Base-by-base conservation (phyloP, 108 stramenopile species). In the Cyclotella distinguenda region DNA sequence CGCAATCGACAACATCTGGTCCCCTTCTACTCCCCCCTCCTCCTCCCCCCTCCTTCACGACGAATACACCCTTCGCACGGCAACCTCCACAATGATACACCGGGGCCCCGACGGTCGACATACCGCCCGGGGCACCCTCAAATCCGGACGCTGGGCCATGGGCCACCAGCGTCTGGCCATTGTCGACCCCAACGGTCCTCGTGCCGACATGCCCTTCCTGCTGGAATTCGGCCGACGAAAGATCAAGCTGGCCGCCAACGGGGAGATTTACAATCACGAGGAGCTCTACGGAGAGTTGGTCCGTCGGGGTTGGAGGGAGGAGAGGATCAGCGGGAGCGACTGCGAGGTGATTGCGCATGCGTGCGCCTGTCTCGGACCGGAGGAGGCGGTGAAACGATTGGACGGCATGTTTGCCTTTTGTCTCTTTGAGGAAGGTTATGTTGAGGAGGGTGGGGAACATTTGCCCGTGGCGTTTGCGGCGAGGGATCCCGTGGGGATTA, bases 331-430 rank as follows among this genome's bases (percentile, higher is more conserved):
- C 12, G 72, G 74, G 8, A 78, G 74, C 4, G 88, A 89, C 51
- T 89, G 84, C 48, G 88, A 89, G 60, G 82, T 85, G 31, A 89
- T 89, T 57, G 82, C 74, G 12, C 88, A 89, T 69, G 81, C 82
- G 12, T 86, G 58, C 51, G 82, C 79, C 40, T 60, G 77, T 26
- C 74, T 66, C 23, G 77, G 80, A 1, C 84, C 83, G 5, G 80
- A 80, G 18, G 73, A 69, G 39, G 63, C 75, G 22, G 88, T 82
- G 45, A 68, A 63, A 36, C 67, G 63, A 53, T 47, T 86, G 13
- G 85, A 85, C 70, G 88, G 88, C n/a, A 89, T 89, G 88, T 89
- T 89, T 77, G 88, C 85, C 33, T 86, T 86, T 68, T 79, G 81
- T 49, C 61, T 86, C 6, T 82, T 89, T 56, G 79, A 82, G 42